Percentiles rank a stretch among this genome's conserved stretches.
phyloP scores from a whole-genome alignment of 345 rosid species.

The Cardiospermum halicacabum region DNA sequence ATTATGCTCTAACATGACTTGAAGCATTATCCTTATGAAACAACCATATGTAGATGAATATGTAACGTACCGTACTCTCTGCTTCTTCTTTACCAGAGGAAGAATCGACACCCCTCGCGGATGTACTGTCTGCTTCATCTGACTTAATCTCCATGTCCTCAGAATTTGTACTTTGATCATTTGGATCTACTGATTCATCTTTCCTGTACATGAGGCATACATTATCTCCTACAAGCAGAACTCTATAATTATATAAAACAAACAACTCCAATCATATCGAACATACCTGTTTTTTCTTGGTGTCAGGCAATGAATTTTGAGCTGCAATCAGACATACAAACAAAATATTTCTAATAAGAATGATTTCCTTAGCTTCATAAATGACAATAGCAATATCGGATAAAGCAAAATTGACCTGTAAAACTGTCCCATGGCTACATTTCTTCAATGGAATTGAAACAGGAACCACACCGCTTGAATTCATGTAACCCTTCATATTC shows the following conservation, averaged over 20 bases:
- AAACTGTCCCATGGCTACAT: constrained; percentile 40
- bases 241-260: not conserved
- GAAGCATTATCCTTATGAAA: not conserved
- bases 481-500: constrained; percentile 39
- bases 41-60: not conserved
- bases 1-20: too few relatives aligned
- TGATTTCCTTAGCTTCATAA: not conserved
- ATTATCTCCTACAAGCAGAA: not conserved
- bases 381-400: not conserved
- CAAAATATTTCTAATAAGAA: too few relatives aligned
- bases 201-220: constrained; percentile 26
- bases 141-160: constrained; percentile 27
- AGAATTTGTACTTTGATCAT: constrained; percentile 17
- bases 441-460: constrained; percentile 53
- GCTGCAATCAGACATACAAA: constrained; percentile 27
- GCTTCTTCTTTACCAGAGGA: constrained; percentile 21
- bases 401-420: constrained; percentile 36
- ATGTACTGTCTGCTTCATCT: constrained; percentile 21
- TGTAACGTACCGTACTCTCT: constrained; percentile 23
- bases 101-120: constrained; percentile 14
- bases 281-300: constrained; percentile 40
- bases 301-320: constrained; percentile 43
- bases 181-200: constrained; percentile 23
- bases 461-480: constrained; percentile 24
- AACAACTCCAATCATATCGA: not conserved